These are phyloP conservation scores for Diophrys sp. DNA, from an alignment of 73 alveolate species.

Conservation along the genomic window DNA sequence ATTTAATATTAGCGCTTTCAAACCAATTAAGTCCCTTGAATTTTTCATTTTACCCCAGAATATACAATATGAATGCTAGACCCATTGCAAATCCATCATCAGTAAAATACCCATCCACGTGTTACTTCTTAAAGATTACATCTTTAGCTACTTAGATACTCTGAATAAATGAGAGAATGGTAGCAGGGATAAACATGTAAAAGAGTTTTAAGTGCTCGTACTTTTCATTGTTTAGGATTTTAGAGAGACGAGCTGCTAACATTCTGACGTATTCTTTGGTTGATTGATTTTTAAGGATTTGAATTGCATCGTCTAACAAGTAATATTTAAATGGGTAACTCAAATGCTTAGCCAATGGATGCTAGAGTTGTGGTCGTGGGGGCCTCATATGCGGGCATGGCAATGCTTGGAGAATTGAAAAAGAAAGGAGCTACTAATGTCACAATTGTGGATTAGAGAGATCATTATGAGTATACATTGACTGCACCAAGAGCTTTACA, in stretches of 20 bases:
- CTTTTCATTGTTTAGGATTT: conserved; percentile 70
- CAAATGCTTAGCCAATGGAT: conserved; percentile 40
- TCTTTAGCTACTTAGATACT: conserved; percentile 88
- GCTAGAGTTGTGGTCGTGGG: too few species aligned
- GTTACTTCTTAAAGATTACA: conserved; percentile 82
- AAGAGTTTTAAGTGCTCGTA: conserved; percentile 83
- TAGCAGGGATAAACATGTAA: conserved; percentile 91
- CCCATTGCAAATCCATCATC: conserved; percentile 99
- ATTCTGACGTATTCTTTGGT: conserved; percentile 86
- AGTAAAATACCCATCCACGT: conserved; percentile 71
- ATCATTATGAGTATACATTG: too few species aligned
- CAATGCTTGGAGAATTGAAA: too few species aligned
- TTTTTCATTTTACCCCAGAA: conserved; percentile 76
- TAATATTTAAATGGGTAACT: conserved; percentile 62
- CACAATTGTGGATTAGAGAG: too few species aligned
- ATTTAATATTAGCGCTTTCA: conserved; percentile 59
- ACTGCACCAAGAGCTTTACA: too few species aligned
- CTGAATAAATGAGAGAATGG: conserved; percentile 88
- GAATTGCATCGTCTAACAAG: conserved; percentile 84
- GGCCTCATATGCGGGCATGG: too few species aligned
- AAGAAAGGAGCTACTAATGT: too few species aligned
- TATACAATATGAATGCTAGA: conserved; percentile 85
- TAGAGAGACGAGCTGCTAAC: conserved; percentile 81
- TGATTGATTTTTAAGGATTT: conserved; percentile 69
- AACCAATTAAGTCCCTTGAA: conserved; percentile 96